Percentiles rank a stretch among this genome's conserved stretches.
Evolutionary conservation across 768 basidiomycete genomes (phyloP).

Genomic region (Lactifluus pinguis): DNA sequence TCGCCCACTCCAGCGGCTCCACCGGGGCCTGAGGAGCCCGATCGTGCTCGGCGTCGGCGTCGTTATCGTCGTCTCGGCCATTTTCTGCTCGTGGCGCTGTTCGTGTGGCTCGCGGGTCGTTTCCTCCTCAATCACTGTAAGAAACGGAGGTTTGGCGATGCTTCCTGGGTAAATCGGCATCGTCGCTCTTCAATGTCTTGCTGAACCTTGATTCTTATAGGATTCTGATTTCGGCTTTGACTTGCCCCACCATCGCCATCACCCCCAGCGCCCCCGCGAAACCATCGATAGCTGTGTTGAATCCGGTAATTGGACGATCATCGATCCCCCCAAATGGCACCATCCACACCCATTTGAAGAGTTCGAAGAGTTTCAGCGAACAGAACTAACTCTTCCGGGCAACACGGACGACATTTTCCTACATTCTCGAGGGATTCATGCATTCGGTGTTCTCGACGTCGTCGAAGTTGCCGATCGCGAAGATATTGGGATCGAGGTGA

Average conservation of each 20-base stretch:
- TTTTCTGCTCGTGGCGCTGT: background rate
- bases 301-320: background rate
- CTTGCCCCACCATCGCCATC: background rate
- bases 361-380: background rate
- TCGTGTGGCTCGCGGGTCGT: background rate
- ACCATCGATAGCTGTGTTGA: slow-evolving; percentile 4
- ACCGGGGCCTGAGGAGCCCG: background rate
- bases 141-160: background rate
- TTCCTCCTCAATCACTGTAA: background rate
- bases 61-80: background rate
- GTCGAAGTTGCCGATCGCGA: background rate
- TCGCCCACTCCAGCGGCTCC: too few species aligned
- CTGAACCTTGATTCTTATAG: background rate
- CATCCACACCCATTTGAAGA: background rate
- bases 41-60: background rate
- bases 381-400: slow-evolving; percentile 6
- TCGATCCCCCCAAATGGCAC: background rate
- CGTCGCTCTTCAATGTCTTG: background rate
- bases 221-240: background rate
- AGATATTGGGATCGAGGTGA: slow-evolving; percentile 13
- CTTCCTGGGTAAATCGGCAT: background rate
- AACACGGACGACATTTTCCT: slow-evolving; percentile 7
- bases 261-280: background rate
- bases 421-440: background rate
- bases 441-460: background rate